These are phyloP conservation scores for Ophiosphaerella narmari DNA, from an alignment of 2,329 filamentous ascomycete genomes.

Conservation along the genomic window DNA sequence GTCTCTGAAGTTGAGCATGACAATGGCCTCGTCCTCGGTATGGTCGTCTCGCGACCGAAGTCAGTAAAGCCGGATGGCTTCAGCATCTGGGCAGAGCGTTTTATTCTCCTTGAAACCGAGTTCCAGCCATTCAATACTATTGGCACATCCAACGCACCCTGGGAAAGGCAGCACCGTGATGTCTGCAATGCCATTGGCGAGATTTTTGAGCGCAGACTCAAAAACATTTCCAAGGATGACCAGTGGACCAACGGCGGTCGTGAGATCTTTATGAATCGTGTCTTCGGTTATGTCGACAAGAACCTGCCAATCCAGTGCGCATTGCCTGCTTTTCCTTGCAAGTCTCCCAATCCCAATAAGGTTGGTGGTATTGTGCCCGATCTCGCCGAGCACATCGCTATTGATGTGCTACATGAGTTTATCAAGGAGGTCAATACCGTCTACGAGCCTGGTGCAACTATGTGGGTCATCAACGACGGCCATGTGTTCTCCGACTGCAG, in stretches of 20 bases:
- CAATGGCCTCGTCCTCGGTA: constrained; percentile 25
- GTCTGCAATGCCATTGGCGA: constrained; percentile 25
- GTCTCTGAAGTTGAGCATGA: constrained; percentile 27
- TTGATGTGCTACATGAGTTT: constrained; percentile 48
- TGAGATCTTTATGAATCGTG: constrained; percentile 28
- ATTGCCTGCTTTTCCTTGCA: constrained; percentile 66
- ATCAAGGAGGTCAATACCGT: constrained; percentile 47
- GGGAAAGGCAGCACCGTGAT: constrained; percentile 24
- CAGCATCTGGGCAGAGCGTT: constrained; percentile 32
- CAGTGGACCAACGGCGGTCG: constrained; percentile 33
- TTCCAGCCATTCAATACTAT: constrained; percentile 29
- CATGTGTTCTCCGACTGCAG: constrained; percentile 50
- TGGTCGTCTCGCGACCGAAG: constrained; percentile 29
- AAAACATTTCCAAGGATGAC: constrained; percentile 34
- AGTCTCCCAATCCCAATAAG: constrained; percentile 63
- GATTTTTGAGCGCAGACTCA: constrained; percentile 35
- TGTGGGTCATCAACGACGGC: constrained; percentile 53
- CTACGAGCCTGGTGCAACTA: constrained; percentile 48
- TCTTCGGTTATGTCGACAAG: constrained; percentile 33
- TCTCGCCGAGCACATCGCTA: constrained; percentile 50
- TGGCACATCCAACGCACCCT: constrained; percentile 20
- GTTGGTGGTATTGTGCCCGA: constrained; percentile 56
- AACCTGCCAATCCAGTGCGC: constrained; percentile 32
- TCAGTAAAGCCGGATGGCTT: constrained; percentile 29
- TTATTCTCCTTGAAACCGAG: constrained; percentile 34